phyloP scores from a whole-genome alignment of 2,329 filamentous ascomycete species.

The Neopestalotiopsis sp. region DNA sequence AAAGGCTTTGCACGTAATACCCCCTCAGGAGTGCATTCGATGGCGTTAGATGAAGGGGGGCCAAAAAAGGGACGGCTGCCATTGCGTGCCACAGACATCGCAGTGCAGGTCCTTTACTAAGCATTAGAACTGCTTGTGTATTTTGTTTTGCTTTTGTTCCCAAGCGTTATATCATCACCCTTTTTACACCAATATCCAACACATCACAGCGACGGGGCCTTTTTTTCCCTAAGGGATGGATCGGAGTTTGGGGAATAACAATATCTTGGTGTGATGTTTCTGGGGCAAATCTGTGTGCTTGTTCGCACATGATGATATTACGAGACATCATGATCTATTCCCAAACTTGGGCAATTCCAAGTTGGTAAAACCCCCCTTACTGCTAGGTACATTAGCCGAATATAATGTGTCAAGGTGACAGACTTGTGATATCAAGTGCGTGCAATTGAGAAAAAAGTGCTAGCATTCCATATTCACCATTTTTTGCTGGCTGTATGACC shows the following conservation, averaged over 20 bases:
- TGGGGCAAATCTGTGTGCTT: neutral
- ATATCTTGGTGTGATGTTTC: neutral
- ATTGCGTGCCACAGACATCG: neutral
- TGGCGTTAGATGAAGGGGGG: neutral
- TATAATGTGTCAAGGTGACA: too few relatives aligned
- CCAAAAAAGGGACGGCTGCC: neutral
- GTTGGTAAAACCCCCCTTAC: too few relatives aligned
- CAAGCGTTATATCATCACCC: neutral
- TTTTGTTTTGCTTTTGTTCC: neutral
- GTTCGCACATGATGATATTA: too few relatives aligned
- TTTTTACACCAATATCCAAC: neutral
- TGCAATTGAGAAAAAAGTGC: too few relatives aligned
- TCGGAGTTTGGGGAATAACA: neutral
- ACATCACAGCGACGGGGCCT: neutral
- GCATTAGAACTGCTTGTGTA: neutral
- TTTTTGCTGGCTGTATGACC: too few relatives aligned
- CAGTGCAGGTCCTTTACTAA: neutral
- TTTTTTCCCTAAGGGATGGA: neutral
- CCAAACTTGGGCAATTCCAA: too few relatives aligned
- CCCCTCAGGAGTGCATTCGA: constrained; percentile 3
- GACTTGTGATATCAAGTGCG: too few relatives aligned
- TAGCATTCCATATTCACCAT: too few relatives aligned
- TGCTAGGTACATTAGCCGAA: too few relatives aligned
- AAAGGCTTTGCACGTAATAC: constrained; percentile 6
- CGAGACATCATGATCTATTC: too few relatives aligned